Evolutionary conservation across 257 asterid genomes (phyloP).

Genomic region (Apocynum venetum): DNA sequence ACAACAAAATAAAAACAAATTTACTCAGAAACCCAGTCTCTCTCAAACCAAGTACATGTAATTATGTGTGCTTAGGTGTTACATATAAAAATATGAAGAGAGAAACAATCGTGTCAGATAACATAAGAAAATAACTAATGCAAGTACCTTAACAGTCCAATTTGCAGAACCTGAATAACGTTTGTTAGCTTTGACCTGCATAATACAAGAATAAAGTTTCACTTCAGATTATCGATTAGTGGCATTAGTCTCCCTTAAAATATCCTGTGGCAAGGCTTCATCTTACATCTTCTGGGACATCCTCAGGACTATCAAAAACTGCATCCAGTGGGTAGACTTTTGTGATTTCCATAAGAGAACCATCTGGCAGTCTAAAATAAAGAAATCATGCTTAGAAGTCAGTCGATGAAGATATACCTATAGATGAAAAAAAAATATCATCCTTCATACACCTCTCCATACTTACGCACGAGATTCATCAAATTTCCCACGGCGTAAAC

Average conservation of each 20-base stretch:
- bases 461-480: slow-evolving; percentile 89
- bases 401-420: slow-evolving; percentile 4
- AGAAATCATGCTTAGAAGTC: slow-evolving; percentile 15
- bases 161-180: slow-evolving; percentile 84
- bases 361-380: slow-evolving; percentile 77
- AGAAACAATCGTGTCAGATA: neutral
- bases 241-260: neutral
- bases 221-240: neutral
- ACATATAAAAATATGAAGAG: neutral
- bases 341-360: slow-evolving; percentile 88
- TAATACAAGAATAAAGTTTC: slow-evolving; percentile 11
- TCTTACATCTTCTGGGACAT: slow-evolving; percentile 95
- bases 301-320: slow-evolving; percentile 78
- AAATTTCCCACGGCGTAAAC: slow-evolving; percentile 89
- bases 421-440: neutral
- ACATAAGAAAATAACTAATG: neutral
- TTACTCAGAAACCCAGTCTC: neutral
- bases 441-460: neutral
- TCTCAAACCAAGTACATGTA: neutral
- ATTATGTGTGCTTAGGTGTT: neutral
- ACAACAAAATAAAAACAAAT: neutral
- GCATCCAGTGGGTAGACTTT: slow-evolving; percentile 96
- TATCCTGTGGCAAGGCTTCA: slow-evolving; percentile 1
- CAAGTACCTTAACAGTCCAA: slow-evolving; percentile 94
- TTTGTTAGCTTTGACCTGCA: slow-evolving; percentile 82